A percentile compares a stretch with the other conserved stretches of the same genome.
Conservation (phyloP, 179 eudicot genomes). For the Silene noctiflora region DNA sequence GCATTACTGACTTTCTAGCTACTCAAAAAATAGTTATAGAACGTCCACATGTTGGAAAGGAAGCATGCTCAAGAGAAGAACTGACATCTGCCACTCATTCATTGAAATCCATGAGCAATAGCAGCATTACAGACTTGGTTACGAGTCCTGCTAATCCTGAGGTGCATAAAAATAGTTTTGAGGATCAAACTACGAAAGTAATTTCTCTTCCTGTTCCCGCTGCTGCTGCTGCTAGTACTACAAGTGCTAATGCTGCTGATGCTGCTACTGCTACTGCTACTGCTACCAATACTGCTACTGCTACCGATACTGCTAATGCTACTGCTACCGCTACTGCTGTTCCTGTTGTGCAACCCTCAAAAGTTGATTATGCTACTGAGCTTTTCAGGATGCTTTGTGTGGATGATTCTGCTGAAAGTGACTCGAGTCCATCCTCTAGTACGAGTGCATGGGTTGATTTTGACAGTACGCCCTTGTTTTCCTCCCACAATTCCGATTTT, state of each 20-base stretch:
- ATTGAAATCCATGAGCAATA: background rate
- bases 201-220: no score
- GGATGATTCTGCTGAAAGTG: conserved; percentile 37
- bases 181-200: background rate
- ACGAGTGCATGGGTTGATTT: conserved; percentile 36
- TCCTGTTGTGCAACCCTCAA: conserved; percentile 28
- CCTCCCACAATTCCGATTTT: background rate
- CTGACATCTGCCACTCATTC: background rate
- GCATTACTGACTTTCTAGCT: conserved; percentile 13
- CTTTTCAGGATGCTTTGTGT: conserved; percentile 47
- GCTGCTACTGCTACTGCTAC: background rate
- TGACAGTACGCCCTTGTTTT: conserved; percentile 35
- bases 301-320: background rate
- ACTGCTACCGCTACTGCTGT: conserved; percentile 12
- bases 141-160: conserved; percentile 5
- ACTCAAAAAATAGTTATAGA: conserved; percentile 20
- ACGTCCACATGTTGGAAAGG: background rate
- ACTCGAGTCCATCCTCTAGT: conserved; percentile 29
- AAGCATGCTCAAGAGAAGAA: background rate
- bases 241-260: background rate
- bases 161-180: conserved; percentile 9
- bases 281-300: background rate
- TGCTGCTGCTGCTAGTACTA: conserved; percentile 12
- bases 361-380: conserved; percentile 56
- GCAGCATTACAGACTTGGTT: background rate